Conservation (phyloP, 768 basidiomycete species). For the Lentinula boryana region DNA sequence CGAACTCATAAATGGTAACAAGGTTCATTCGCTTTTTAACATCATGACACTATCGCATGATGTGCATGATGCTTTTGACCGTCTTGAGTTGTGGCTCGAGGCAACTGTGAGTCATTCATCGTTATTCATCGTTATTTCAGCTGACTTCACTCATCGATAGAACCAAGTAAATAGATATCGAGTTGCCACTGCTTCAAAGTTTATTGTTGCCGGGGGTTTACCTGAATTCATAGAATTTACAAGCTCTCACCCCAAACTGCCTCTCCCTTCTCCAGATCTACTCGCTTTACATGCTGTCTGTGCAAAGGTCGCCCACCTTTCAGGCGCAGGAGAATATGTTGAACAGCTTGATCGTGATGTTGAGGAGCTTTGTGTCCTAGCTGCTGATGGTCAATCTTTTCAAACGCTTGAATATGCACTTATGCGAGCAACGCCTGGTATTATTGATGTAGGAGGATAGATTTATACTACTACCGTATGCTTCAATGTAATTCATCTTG, state of each 20-base stretch:
- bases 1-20: constrained; percentile 20
- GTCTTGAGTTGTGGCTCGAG: constrained; percentile 24
- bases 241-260: constrained; percentile 17
- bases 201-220: constrained; percentile 8
- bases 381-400: constrained; percentile 10
- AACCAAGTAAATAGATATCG: too few relatives aligned
- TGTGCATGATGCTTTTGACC: constrained; percentile 20
- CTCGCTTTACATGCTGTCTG: constrained; percentile 34
- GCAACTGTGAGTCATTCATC: constrained; percentile 16
- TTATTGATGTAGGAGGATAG: too few relatives aligned
- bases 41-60: constrained; percentile 21
- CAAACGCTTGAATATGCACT: neutral
- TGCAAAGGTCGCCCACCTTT: constrained; percentile 31
- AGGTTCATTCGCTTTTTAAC: constrained; percentile 24
- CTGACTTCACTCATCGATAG: too few relatives aligned
- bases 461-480: too few relatives aligned
- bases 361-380: constrained; percentile 12
- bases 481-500: too few relatives aligned
- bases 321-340: constrained; percentile 30
- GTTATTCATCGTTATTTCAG: neutral
- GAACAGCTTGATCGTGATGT: constrained; percentile 20
- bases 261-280: constrained; percentile 24
- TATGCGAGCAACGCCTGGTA: too few relatives aligned
- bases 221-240: constrained; percentile 16
- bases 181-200: too few relatives aligned